These are phyloP conservation scores for Paulownia fortunei DNA, from an alignment of 257 asterid species.

Conservation along the genomic window DNA sequence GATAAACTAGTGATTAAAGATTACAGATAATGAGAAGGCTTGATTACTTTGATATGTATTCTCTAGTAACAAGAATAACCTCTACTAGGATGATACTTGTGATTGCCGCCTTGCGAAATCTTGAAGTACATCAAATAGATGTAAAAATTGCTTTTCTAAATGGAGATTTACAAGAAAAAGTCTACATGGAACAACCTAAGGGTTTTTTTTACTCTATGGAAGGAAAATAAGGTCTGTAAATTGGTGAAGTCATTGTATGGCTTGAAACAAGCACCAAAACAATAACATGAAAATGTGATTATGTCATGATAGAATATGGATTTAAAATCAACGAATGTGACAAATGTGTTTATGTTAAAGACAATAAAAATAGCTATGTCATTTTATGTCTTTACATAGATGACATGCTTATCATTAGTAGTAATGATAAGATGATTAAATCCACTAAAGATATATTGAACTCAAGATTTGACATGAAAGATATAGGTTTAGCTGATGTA, in stretches of 20 bases:
- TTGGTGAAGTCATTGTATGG: background rate
- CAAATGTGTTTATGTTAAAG: background rate
- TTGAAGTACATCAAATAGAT: background rate
- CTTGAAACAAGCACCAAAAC: background rate
- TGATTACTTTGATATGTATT: background rate
- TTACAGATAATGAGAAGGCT: background rate
- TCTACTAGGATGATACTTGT: background rate
- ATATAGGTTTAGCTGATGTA: no score
- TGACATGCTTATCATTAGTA: background rate
- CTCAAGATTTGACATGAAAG: no score
- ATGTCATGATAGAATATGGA: background rate
- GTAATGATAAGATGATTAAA: no score
- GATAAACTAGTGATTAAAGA: background rate
- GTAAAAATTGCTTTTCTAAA: background rate
- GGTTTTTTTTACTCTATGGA: background rate
- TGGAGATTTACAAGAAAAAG: background rate
- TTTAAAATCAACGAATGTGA: no score
- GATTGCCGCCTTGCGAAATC: no score
- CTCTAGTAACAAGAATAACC: background rate
- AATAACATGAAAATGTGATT: background rate
- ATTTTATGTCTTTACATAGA: background rate
- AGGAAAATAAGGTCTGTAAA: background rate
- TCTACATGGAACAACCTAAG: background rate
- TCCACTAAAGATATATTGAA: no score
- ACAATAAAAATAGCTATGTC: background rate